Evolutionary conservation across 1,284 basidiomycete genomes (phyloP).

Genomic region (Papiliotrema laurentii): DNA sequence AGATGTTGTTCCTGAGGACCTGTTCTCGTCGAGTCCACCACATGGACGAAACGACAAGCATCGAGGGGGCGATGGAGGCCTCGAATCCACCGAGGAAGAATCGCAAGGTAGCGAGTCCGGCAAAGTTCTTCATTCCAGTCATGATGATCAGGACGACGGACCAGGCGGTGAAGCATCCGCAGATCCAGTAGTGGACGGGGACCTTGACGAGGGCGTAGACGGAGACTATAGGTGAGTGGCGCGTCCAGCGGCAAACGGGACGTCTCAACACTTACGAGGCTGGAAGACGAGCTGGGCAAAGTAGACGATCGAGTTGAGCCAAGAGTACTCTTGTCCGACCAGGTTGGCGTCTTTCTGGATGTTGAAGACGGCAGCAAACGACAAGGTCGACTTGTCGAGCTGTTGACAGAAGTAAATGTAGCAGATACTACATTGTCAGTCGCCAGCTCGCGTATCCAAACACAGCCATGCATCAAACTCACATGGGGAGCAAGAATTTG

Average conservation of each 20-base stretch:
- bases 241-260: background rate
- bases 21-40: conserved; percentile 39
- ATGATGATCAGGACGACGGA: conserved; percentile 17
- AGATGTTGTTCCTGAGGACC: conserved; percentile 21
- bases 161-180: conserved; percentile 26
- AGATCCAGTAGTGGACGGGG: conserved; percentile 31
- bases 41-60: conserved; percentile 26
- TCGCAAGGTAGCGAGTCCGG: conserved; percentile 21
- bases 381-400: conserved; percentile 30
- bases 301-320: conserved; percentile 32
- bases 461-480: background rate
- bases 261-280: conserved; percentile 18
- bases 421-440: conserved; percentile 5
- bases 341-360: conserved; percentile 19
- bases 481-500: background rate
- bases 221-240: conserved; percentile 9
- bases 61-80: conserved; percentile 22
- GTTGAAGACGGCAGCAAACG: conserved; percentile 27
- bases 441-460: too few relatives aligned
- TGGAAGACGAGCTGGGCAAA: conserved; percentile 38
- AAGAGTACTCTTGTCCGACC: conserved; percentile 24
- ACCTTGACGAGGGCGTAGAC: conserved; percentile 28
- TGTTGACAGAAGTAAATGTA: conserved; percentile 32
- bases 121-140: conserved; percentile 17
- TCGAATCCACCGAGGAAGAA: conserved; percentile 31